A percentile compares a stretch with the other conserved stretches of the same genome.
These are phyloP conservation scores for Croton laevigatus DNA, from an alignment of 441 rosid genomes.

Conservation along the genomic window DNA sequence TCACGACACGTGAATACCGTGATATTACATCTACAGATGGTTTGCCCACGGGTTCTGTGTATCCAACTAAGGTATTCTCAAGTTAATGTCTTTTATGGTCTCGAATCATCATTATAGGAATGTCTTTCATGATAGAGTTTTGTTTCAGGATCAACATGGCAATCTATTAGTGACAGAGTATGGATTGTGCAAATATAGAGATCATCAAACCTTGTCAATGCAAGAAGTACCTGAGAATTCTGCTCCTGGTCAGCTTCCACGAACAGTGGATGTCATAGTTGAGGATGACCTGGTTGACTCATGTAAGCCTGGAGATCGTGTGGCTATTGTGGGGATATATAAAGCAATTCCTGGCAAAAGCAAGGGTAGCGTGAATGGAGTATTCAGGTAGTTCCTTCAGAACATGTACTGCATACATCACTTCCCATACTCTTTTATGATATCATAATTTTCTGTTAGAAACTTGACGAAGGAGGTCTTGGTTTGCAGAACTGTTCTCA, in stretches of 20 bases:
- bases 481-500: conserved; percentile 73
- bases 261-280: conserved; percentile 88
- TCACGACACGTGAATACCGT: conserved; percentile 82
- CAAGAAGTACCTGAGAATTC: conserved; percentile 99
- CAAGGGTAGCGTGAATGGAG: conserved; percentile 97
- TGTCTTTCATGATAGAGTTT: conserved; percentile 19
- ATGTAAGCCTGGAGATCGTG: conserved; percentile 99
- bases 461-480: conserved; percentile 24
- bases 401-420: neutral
- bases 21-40: conserved; percentile 88
- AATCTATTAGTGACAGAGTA: conserved; percentile 92
- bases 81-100: conserved; percentile 5
- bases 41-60: conserved; percentile 94
- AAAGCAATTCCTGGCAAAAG: conserved; percentile 94
- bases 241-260: conserved; percentile 99
- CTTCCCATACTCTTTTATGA: conserved; percentile 6
- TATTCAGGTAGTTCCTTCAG: conserved; percentile 61
- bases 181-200: conserved; percentile 90
- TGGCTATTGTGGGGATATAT: conserved; percentile 82
- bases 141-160: conserved; percentile 78
- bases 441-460: conserved; percentile 14
- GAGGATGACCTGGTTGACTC: conserved; percentile 97
- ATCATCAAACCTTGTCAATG: conserved; percentile 94
- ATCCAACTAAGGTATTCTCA: conserved; percentile 88
- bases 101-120: conserved; percentile 14